Evolutionary conservation across 192 early-diverging fungal species (phyloP).

Genomic region (Umbelopsis sp.): DNA sequence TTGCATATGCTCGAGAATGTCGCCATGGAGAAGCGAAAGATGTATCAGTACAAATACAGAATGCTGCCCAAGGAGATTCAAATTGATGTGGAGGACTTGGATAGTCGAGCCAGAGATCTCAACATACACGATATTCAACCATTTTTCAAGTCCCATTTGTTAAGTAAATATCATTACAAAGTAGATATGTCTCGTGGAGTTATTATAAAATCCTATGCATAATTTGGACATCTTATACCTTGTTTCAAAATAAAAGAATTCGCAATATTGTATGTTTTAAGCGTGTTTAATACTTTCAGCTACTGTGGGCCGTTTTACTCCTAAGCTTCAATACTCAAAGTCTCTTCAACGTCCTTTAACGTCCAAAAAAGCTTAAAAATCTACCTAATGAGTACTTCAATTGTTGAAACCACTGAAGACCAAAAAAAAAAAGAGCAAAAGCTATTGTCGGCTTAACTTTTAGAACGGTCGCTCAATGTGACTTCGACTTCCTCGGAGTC

Average conservation of each 20-base stretch:
- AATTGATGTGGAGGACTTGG: slow-evolving; percentile 69
- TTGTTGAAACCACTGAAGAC: too few species aligned
- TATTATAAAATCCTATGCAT: slow-evolving; percentile 38
- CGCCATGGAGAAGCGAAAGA: slow-evolving; percentile 74
- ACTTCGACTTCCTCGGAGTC: too few species aligned
- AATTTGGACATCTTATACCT: slow-evolving; percentile 5
- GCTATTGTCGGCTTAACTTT: too few species aligned
- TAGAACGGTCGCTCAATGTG: too few species aligned
- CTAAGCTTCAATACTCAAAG: too few species aligned
- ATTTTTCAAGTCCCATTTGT: slow-evolving; percentile 59
- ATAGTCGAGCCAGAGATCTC: slow-evolving; percentile 57
- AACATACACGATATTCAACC: slow-evolving; percentile 67
- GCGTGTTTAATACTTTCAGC: too few species aligned
- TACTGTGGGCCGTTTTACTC: too few species aligned
- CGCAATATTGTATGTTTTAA: not conserved
- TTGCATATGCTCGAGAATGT: slow-evolving; percentile 75
- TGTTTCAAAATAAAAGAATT: not conserved
- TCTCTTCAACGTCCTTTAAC: too few species aligned
- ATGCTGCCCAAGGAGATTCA: slow-evolving; percentile 57
- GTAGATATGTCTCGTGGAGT: slow-evolving; percentile 43
- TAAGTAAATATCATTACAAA: slow-evolving; percentile 46
- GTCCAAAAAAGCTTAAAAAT: too few species aligned
- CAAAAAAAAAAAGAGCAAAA: too few species aligned
- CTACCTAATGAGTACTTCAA: too few species aligned
- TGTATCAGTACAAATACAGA: slow-evolving; percentile 66